Base-by-base conservation (phyloP, 176 grass and related monocot species). In the Tillandsia leiboldiana region DNA sequence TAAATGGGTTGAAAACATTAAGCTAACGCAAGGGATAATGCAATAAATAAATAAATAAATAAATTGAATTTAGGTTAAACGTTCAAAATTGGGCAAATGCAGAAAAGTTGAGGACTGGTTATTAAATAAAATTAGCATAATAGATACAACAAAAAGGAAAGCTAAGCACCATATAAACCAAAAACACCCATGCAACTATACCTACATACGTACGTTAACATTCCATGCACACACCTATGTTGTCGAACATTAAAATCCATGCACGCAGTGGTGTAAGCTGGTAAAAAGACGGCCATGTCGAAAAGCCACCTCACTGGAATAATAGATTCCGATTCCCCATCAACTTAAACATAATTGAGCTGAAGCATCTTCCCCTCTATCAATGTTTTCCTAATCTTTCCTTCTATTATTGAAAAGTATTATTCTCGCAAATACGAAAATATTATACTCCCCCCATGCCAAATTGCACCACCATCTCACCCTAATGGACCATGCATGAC, bases 341-440 rank as follows among this genome's bases (percentile, higher is more conserved):
- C 83, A 78, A 64, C 49, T 48, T 71, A 70, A 76, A 72, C 73
- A 91, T 91, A 86, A 91, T 84, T 83, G 83, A 87, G 82, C 71
- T 23, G 68, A 75, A 74, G 87, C 83, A 90, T 90, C 80, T 90
- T 12, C 20, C 76, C 15, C 67, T 77, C 52, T 58, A 63, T 61
- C 47, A 69, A 70, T 48, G 68, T 61, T 81, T 69, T 51, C 51
- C 29, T 83, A 78, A 78, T 80, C 69, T 65, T 67, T 78, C 73
- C 66, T 64, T 77, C 61, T 67, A 79, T 73, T 78, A 84, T 67
- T 72, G 72, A 53, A 62, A 70, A 78, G 66, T 54, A 80, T 67
- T 85, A 86, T 80, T 86, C 83, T 65, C 67, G 68, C 48, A 59
- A 13, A 53, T 69, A 68, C 64, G 33, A 68, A 75, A 71, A 71